Percentiles rank a stretch among this genome's conserved stretches.
phyloP scores from a whole-genome alignment of 2,329 filamentous ascomycete species.

The Graphiopsis chlorocephala region DNA sequence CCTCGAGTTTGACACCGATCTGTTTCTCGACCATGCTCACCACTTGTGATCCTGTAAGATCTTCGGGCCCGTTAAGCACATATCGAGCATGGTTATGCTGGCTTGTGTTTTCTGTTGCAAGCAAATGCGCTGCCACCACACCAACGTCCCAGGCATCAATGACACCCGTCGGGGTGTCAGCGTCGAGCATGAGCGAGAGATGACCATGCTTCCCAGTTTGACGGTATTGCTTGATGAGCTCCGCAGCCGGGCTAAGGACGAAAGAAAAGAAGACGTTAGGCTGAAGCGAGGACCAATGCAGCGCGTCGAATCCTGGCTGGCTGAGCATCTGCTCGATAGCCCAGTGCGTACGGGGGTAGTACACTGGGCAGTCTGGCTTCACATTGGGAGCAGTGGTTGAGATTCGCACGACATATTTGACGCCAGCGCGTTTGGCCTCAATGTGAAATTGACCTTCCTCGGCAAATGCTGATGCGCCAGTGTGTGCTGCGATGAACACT shows the following conservation, averaged over 20 bases:
- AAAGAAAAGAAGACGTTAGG: conserved; percentile 36
- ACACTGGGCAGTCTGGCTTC: conserved; percentile 34
- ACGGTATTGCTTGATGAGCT: conserved; percentile 36
- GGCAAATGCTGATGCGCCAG: conserved; percentile 39
- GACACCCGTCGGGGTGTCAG: conserved; percentile 33
- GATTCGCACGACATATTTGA: conserved; percentile 44
- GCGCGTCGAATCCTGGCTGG: conserved; percentile 35
- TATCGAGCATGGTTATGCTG: conserved; percentile 37
- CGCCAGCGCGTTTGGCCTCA: conserved; percentile 36
- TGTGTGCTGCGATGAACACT: conserved; percentile 43
- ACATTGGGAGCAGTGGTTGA: conserved; percentile 41
- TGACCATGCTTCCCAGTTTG: conserved; percentile 33
- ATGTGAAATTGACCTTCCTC: conserved; percentile 41
- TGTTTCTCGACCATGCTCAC: conserved; percentile 37
- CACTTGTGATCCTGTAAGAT: conserved; percentile 38
- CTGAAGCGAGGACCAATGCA: conserved; percentile 43
- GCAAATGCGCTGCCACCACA: conserved; percentile 36
- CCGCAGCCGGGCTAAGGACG: conserved; percentile 26
- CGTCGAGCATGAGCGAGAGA: conserved; percentile 30
- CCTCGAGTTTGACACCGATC: conserved; percentile 31
- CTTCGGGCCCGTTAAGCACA: conserved; percentile 42
- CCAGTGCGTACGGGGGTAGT: conserved; percentile 42
- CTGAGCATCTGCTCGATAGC: conserved; percentile 41
- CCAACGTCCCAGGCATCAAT: conserved; percentile 34
- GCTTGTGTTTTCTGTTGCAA: conserved; percentile 31